Evolutionary conservation across 2,329 filamentous ascomycete genomes (phyloP).

Genomic region (Alternaria hordeiaustralica): DNA sequence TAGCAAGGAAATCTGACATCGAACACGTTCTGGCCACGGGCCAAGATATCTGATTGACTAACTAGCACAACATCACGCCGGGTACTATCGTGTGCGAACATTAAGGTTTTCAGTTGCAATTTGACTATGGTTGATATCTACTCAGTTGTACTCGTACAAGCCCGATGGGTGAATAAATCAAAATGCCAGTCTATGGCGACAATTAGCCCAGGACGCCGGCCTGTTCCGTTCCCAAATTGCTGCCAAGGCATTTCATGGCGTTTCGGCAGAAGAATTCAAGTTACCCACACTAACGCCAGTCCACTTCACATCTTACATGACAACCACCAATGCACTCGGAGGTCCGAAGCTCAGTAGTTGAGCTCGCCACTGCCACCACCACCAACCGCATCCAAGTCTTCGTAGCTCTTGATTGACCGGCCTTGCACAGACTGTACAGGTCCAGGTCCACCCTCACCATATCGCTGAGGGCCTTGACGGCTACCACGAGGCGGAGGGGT

Average conservation of each 20-base stretch:
- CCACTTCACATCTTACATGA: conserved; percentile 16
- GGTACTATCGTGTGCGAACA: neutral
- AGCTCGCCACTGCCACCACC: conserved; percentile 75
- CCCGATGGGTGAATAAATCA: conserved; percentile 1
- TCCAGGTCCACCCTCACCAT: conserved; percentile 77
- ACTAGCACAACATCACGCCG: neutral
- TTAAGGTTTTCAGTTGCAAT: neutral
- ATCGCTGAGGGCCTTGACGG: conserved; percentile 64
- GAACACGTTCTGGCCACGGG: conserved; percentile 6
- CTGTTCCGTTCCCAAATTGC: conserved; percentile 4
- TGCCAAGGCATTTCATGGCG: conserved; percentile 13
- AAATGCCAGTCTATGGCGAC: neutral
- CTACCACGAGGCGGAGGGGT: conserved; percentile 59
- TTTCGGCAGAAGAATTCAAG: conserved; percentile 17
- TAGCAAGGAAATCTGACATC: neutral
- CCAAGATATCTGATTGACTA: conserved; percentile 1
- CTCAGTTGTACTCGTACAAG: conserved; percentile 6
- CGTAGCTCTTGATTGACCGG: conserved; percentile 93
- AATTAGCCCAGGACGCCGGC: conserved; percentile 10
- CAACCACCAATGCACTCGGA: neutral
- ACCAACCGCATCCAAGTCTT: conserved; percentile 85
- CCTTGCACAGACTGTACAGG: conserved; percentile 92
- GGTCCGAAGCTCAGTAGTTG: conserved; percentile 70
- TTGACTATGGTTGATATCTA: conserved; percentile 2
- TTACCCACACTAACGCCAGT: conserved; percentile 23